Percentiles rank a stretch among this genome's conserved stretches.
Evolutionary conservation across 139 green algal genomes (phyloP).

Genomic region (Chlorella sorokiniana): DNA sequence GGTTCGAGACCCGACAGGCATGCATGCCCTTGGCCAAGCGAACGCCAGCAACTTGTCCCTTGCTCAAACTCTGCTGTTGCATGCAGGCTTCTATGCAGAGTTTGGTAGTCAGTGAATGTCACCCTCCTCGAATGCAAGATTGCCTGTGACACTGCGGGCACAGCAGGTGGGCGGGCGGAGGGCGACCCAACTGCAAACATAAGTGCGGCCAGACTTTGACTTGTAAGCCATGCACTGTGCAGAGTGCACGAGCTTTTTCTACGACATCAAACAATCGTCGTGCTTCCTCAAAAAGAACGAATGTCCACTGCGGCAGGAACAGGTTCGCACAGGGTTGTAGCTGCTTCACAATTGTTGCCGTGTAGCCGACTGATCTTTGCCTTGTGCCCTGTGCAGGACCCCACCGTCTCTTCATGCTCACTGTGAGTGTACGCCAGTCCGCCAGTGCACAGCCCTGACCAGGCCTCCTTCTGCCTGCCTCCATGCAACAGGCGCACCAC

Average conservation of each 20-base stretch:
- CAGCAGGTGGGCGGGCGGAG: neutral
- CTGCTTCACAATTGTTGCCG: too few relatives aligned
- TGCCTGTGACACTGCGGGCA: conserved; percentile 43
- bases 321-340: too few relatives aligned
- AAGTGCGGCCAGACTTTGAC: too few relatives aligned
- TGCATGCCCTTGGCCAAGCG: neutral
- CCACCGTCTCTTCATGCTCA: too few relatives aligned
- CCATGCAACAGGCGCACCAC: too few relatives aligned
- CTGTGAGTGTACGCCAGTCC: too few relatives aligned
- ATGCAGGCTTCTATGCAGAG: neutral
- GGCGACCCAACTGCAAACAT: too few relatives aligned
- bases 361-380: too few relatives aligned
- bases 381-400: too few relatives aligned
- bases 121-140: conserved; percentile 10
- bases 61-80: neutral
- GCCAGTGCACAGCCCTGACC: too few relatives aligned
- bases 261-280: conserved; percentile 24
- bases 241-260: conserved; percentile 36
- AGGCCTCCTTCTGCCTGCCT: too few relatives aligned
- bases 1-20: conserved; percentile 49
- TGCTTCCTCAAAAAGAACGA: conserved; percentile 49
- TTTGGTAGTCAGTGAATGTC: neutral
- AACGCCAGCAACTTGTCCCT: neutral
- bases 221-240: too few relatives aligned
- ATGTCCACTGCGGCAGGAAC: neutral